A percentile compares a stretch with the other conserved stretches of the same genome.
These are phyloP conservation scores for Odontarrhena argentea DNA, from an alignment of 345 rosid genomes.

Conservation along the genomic window DNA sequence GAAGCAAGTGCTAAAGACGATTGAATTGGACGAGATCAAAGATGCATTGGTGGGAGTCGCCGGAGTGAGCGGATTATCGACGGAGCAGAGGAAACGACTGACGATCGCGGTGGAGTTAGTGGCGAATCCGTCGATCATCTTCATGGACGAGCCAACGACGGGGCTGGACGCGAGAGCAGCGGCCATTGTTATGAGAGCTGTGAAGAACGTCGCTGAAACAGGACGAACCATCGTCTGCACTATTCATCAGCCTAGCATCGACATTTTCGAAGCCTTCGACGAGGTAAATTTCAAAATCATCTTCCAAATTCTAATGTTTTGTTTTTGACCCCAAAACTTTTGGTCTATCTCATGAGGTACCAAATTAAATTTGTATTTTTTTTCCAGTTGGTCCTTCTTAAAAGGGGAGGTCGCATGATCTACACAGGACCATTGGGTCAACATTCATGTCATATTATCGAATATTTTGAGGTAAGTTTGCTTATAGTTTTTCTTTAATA, in stretches of 20 bases:
- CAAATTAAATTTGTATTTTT: no score
- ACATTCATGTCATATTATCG: conserved; percentile 61
- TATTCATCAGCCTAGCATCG: conserved; percentile 90
- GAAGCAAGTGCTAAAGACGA: conserved; percentile 63
- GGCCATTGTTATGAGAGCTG: conserved; percentile 81
- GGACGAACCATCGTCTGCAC: conserved; percentile 90
- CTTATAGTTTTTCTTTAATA: neutral
- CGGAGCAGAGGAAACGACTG: conserved; percentile 73
- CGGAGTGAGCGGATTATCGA: conserved; percentile 64
- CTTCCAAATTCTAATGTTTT: neutral
- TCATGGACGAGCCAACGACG: conserved; percentile 89
- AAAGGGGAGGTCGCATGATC: conserved; percentile 77
- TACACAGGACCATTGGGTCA: conserved; percentile 71
- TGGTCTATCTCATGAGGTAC: no score
- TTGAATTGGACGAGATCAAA: conserved; percentile 37
- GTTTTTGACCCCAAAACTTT: neutral
- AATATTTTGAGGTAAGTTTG: conserved; percentile 63
- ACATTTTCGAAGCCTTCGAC: conserved; percentile 81
- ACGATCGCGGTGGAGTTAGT: conserved; percentile 79
- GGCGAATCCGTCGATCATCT: conserved; percentile 76
- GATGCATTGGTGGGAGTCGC: conserved; percentile 40
- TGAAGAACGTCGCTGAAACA: conserved; percentile 81
- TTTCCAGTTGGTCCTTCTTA: conserved; percentile 65
- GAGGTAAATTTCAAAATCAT: conserved; percentile 49
- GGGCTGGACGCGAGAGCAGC: conserved; percentile 91